These are phyloP conservation scores for Arabis hirsuta DNA, from an alignment of 345 rosid species.

Conservation along the genomic window DNA sequence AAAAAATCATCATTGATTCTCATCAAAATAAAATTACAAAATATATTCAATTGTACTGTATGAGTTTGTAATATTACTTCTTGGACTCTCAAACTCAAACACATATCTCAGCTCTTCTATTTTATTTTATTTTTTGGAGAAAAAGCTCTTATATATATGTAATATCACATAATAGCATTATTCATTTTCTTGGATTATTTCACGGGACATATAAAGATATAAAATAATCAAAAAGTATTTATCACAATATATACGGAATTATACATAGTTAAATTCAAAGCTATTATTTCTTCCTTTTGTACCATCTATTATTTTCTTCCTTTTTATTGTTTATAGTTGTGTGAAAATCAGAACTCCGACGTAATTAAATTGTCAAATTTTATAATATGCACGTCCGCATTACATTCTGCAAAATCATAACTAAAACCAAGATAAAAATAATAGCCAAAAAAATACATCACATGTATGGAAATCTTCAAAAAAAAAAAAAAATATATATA, in stretches of 20 bases:
- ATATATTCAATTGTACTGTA: not conserved
- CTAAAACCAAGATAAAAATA: conserved; percentile 18
- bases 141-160: not conserved
- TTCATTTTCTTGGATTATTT: not conserved
- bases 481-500: not conserved
- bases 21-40: too few relatives aligned
- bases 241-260: not conserved
- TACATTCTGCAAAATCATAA: conserved; percentile 25
- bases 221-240: too few relatives aligned
- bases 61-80: too few relatives aligned
- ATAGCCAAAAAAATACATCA: conserved; percentile 5
- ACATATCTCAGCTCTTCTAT: too few relatives aligned
- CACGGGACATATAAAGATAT: not conserved
- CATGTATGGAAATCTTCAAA: conserved; percentile 32
- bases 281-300: not conserved
- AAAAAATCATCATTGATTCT: too few relatives aligned
- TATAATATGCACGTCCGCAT: conserved; percentile 29
- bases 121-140: too few relatives aligned
- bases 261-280: not conserved
- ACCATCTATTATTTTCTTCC: too few relatives aligned
- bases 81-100: too few relatives aligned
- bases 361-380: not conserved
- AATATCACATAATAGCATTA: too few relatives aligned
- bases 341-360: not conserved
- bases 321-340: not conserved